Conservation (phyloP, 1,139 yeast genomes). For the Kodamaea arcana region DNA sequence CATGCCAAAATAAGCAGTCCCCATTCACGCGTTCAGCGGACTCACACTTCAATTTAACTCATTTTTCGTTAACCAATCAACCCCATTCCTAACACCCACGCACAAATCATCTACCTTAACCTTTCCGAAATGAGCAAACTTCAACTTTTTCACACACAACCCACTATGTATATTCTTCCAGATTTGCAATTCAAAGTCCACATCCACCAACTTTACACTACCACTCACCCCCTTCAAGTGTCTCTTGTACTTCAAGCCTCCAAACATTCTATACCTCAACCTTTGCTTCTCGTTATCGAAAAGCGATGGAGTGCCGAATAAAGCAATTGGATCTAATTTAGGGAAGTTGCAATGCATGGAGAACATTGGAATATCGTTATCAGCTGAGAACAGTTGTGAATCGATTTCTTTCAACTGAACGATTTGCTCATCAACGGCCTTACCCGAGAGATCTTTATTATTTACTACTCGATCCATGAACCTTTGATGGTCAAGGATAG, state of each 20-base stretch:
- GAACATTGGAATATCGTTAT: conserved; percentile 19
- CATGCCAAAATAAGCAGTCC: no score
- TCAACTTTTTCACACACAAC: conserved; percentile 24
- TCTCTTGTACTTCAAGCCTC: conserved; percentile 20
- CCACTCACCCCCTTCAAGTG: conserved; percentile 7
- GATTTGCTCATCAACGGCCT: conserved; percentile 19
- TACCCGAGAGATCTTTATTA: conserved; percentile 6
- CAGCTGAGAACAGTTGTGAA: conserved; percentile 14
- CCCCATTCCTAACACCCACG: conserved; percentile 26
- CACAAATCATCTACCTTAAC: conserved; percentile 23
- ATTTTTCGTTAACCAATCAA: conserved; percentile 26
- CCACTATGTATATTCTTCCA: conserved; percentile 29
- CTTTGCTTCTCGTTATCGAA: conserved; percentile 23
- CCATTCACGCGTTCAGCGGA: no score
- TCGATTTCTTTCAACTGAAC: conserved; percentile 16
- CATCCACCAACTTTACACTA: conserved; percentile 6
- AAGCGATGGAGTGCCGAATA: conserved; percentile 23
- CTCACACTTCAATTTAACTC: no score
- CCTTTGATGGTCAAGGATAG: conserved; percentile 24
- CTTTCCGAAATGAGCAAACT: conserved; percentile 26
- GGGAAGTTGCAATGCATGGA: conserved; percentile 39
- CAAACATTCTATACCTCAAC: conserved; percentile 29
- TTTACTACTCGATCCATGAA: conserved; percentile 14
- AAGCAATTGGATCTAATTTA: conserved; percentile 31
- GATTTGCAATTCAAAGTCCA: conserved; percentile 34